Evolutionary conservation across 371 early-diverging fungal genomes (phyloP), one percentile per base, ranked within the genome.

Genomic region (Entomophthora muscae): DNA sequence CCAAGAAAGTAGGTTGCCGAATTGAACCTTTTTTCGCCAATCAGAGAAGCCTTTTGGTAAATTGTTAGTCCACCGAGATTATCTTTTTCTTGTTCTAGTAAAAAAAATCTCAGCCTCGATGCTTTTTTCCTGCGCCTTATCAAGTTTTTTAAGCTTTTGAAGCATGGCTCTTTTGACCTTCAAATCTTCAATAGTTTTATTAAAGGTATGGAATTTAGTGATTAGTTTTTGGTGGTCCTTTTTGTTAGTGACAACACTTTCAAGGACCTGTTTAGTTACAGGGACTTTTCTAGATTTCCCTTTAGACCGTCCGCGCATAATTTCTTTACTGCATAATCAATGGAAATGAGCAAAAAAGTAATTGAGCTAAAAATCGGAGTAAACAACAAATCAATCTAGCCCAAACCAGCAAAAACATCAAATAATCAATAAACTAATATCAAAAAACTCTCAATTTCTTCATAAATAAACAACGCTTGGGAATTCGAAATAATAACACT

Each of bases 11-110:
- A n/a, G 26, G 28, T 23, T 32, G 32, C 7, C 10, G 60, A 59
- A 33, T 59, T 59, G n/a, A 59, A 59, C 13, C 26, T 59, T 33
- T 42, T 59, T 32, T 59, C 60, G 5, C 60, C 60, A 1, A 59
- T 33, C 33, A 32, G 22, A 24, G 27, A 26, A 29, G 60, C 60
- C 3, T 32, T 30, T 22, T 59, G 60, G 30, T 59, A 59, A 26
- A 33, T 59, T 10, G 7, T 59, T 21, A 59, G 33, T 17, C 60
- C 60, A 26, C 60, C 60, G 22, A 59, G 21, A 21, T 32, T 33
- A 21, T 59, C 60, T 21, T 32, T 21, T 29, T 57, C 57, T 27
- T 26, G 24, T 29, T 57, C 28, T 13, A 57, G 10, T 3, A n/a
- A 5, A 27, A 1, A 27, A 17, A 3, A 57, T 26, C 17, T 57